Conservation (phyloP, 768 basidiomycete species). For the Xerocomellus intermedius region DNA sequence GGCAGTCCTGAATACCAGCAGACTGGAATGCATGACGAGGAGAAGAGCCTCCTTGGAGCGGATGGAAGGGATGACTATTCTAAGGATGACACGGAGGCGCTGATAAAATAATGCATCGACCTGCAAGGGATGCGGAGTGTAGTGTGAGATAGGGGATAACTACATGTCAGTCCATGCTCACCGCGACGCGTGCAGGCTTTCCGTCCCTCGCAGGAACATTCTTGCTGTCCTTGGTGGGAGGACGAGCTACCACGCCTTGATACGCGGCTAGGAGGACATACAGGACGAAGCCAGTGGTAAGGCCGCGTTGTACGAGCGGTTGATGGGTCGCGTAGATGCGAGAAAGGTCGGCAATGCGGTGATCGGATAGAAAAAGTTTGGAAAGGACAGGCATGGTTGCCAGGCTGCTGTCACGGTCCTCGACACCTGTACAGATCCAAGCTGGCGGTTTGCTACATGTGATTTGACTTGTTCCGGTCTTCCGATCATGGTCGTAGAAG, state of each 20-base stretch:
- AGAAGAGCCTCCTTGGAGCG: conserved; percentile 86
- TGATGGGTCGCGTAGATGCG: conserved; percentile 62
- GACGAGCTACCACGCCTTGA: conserved; percentile 49
- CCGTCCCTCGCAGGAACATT: conserved; percentile 29
- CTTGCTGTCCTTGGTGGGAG: conserved; percentile 24
- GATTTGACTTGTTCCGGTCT: conserved; percentile 3
- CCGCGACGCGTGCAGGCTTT: conserved; percentile 64
- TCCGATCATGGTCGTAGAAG: background rate
- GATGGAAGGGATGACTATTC: conserved; percentile 85
- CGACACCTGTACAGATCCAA: background rate
- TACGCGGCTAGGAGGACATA: conserved; percentile 71
- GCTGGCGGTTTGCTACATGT: conserved; percentile 1
- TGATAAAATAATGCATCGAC: conserved; percentile 92
- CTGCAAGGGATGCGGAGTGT: conserved; percentile 34
- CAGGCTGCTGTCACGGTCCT: background rate
- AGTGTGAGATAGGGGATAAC: background rate
- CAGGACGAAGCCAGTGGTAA: conserved; percentile 67
- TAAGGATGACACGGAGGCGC: conserved; percentile 70
- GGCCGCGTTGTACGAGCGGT: conserved; percentile 65
- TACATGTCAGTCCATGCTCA: conserved; percentile 34
- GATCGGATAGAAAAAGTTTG: conserved; percentile 30
- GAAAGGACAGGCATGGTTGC: conserved; percentile 31
- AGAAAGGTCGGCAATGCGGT: conserved; percentile 43
- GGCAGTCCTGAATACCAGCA: conserved; percentile 86
- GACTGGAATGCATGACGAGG: conserved; percentile 82